Percentiles rank a stretch among this genome's conserved stretches.
Evolutionary conservation across 257 asterid genomes (phyloP).

Genomic region (Cynanchum wilfordii): DNA sequence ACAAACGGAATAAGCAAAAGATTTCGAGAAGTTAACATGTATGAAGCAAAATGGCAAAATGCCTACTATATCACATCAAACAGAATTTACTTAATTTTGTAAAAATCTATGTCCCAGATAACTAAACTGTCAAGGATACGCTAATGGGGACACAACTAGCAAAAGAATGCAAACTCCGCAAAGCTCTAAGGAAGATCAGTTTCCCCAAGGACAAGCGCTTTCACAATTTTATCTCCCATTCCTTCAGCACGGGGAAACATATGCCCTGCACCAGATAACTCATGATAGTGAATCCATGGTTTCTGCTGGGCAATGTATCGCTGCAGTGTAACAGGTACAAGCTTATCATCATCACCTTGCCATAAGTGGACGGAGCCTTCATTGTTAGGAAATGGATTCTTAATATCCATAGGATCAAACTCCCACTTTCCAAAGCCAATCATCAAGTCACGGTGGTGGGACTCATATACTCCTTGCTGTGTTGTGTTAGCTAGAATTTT

Average conservation of each 20-base stretch:
- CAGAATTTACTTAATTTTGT: neutral
- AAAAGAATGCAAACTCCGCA: neutral
- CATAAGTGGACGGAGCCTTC: constrained; percentile 71
- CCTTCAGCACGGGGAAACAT: constrained; percentile 57
- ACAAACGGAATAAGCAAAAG: neutral
- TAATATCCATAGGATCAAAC: constrained; percentile 63
- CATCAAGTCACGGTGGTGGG: constrained; percentile 63
- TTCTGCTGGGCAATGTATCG: constrained; percentile 52
- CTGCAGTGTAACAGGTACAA: constrained; percentile 62
- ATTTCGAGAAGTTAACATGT: neutral
- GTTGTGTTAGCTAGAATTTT: constrained; percentile 37
- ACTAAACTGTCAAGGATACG: neutral
- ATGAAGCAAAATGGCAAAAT: neutral
- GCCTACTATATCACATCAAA: neutral
- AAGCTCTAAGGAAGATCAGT: constrained; percentile 7
- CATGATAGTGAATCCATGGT: constrained; percentile 86
- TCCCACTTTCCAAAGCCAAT: constrained; percentile 80
- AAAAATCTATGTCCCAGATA: neutral
- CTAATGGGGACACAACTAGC: neutral
- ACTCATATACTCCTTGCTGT: constrained; percentile 79
- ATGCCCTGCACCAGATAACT: constrained; percentile 72
- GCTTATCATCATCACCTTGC: constrained; percentile 75
- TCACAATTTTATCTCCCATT: constrained; percentile 42
- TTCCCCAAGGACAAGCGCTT: constrained; percentile 40
- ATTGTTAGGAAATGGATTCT: constrained; percentile 49